Conservation (phyloP, 768 basidiomycete genomes). For the Russula brevipes region DNA sequence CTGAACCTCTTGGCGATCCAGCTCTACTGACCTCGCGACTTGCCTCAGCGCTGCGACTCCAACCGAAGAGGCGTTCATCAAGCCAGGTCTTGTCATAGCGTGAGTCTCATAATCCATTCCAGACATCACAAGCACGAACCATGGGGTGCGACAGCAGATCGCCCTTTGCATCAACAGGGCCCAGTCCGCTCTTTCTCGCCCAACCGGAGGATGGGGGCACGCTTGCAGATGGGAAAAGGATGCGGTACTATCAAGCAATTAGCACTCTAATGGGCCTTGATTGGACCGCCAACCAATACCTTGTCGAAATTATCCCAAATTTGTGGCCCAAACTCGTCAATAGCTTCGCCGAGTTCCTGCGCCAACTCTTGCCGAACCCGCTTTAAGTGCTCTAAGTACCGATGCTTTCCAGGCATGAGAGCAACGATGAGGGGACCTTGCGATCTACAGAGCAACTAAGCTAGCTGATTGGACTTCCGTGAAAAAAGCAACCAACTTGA, state of each 20-base stretch:
- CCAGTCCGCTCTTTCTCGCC: conserved; percentile 69
- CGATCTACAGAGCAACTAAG: conserved; percentile 48
- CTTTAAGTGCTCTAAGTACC: conserved; percentile 69
- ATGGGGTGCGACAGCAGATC: conserved; percentile 83
- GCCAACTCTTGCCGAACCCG: conserved; percentile 65
- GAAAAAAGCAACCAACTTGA: conserved; percentile 59
- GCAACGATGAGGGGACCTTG: conserved; percentile 85
- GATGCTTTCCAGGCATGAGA: conserved; percentile 81
- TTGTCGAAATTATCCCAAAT: conserved; percentile 83
- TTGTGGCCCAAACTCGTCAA: conserved; percentile 84
- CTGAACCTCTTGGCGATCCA: conserved; percentile 68
- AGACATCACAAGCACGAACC: conserved; percentile 37
- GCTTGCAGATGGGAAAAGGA: conserved; percentile 75
- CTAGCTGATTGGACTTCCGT: conserved; percentile 10
- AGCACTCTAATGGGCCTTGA: background rate
- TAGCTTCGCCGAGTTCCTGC: conserved; percentile 74
- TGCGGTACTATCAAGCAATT: conserved; percentile 39
- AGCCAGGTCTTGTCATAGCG: conserved; percentile 58
- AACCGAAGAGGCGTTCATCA: conserved; percentile 88
- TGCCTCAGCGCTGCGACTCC: conserved; percentile 61
- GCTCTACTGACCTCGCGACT: conserved; percentile 58
- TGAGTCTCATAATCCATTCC: background rate
- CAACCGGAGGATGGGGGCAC: conserved; percentile 76
- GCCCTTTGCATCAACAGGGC: conserved; percentile 76
- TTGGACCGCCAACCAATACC: conserved; percentile 37